Evolutionary conservation across 2,329 filamentous ascomycete genomes (phyloP), one percentile per base, ranked within the genome.

Genomic region (Achaetomium macrosporum): DNA sequence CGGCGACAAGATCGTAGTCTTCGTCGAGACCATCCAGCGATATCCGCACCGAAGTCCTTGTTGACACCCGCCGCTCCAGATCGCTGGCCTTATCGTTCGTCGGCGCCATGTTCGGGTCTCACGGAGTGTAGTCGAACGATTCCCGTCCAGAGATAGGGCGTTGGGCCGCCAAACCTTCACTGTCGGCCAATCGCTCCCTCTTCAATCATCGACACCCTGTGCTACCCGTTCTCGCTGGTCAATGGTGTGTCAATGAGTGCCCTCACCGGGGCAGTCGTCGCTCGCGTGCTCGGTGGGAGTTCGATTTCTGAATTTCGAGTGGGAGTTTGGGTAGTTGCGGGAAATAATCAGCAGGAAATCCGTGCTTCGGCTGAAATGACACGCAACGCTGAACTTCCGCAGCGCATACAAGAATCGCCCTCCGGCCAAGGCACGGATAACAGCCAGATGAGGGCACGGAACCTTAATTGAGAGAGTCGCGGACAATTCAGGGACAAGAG

Each of bases 1-100:
- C 76, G 45, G 69, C 68, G 63, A 79, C 61, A 58, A 75, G 75
- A 54, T 77, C 79, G 41, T 73, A 68, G 30, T 77, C 72, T 33
- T 78, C 75, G 56, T 74, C 71, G 47, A 66, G 68, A 42, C 53
- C 51, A 30, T 61, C 58, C 50, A 66, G 59, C 15, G 72, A 73
- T 47, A 69, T 56, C 58, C 70, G 70, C 48, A 68, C 65, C 31
- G 76, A 75, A 20, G 64, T 64, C 59, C 73, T 70, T 39, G 66
- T 66, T 39, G 76, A 77, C 44, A 68, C 65, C 58, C 69, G 71
- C 64, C 71, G 70, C 60, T 74, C 72, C 57, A 69, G 56, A 57
- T 68, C 68, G 53, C 66, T 67, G 49, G 66, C 61, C 57, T 73
- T 73, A 59, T 64, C 65, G 57, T 71, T 61, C 55, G 66, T 62